Evolutionary conservation across 1,284 basidiomycete genomes (phyloP).

Genomic region (Trichosporon coremiiforme): DNA sequence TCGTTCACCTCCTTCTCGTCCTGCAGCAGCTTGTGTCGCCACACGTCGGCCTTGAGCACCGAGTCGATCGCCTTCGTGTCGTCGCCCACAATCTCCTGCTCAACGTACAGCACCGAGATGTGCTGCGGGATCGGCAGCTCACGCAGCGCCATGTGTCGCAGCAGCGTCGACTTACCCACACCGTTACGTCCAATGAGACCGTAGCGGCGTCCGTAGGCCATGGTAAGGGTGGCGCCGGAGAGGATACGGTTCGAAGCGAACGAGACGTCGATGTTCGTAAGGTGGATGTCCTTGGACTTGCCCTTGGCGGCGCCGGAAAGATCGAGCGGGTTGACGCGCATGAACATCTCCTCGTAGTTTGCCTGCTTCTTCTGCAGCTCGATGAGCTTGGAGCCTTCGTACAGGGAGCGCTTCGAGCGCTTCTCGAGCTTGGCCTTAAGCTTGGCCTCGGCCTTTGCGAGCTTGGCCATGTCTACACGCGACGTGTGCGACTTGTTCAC

Average conservation of each 20-base stretch:
- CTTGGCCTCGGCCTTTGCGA: conserved; percentile 98
- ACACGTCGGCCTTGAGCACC: conserved; percentile 94
- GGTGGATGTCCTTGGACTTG: conserved; percentile 95
- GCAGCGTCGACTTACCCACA: conserved; percentile 97
- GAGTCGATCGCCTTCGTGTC: conserved; percentile 90
- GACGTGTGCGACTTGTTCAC: conserved; percentile 94
- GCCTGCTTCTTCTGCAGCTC: conserved; percentile 93
- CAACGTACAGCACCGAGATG: conserved; percentile 94
- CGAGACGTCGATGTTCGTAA: conserved; percentile 93
- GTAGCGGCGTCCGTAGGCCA: conserved; percentile 85
- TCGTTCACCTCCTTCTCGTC: conserved; percentile 47
- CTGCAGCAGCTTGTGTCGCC: conserved; percentile 68
- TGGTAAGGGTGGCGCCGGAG: conserved; percentile 73
- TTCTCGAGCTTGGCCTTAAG: conserved; percentile 98
- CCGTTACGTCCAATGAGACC: conserved; percentile 70
- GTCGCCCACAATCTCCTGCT: conserved; percentile 96
- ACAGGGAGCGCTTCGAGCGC: conserved; percentile 80
- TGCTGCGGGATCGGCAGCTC: conserved; percentile 91
- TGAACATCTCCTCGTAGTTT: conserved; percentile 97
- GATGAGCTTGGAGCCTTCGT: conserved; percentile 93
- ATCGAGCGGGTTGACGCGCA: conserved; percentile 98
- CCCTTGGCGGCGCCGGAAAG: conserved; percentile 74
- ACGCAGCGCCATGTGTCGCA: conserved; percentile 91
- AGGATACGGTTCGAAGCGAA: conserved; percentile 92
- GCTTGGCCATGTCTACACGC: conserved; percentile 94